Conservation (phyloP, 495 filamentous ascomycete genomes). For the Xylona heveae region DNA sequence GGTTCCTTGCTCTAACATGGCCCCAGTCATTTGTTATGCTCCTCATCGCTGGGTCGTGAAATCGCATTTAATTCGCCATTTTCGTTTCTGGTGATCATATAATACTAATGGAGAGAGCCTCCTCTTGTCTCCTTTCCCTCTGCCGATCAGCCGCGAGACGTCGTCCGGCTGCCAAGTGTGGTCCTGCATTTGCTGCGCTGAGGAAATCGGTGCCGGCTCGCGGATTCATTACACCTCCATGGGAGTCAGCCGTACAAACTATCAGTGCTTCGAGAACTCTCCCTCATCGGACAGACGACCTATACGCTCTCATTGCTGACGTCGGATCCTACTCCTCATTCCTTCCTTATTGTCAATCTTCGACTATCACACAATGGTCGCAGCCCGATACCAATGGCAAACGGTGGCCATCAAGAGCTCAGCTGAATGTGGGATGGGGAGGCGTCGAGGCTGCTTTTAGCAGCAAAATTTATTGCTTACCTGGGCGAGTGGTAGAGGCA, state of each 20-base stretch:
- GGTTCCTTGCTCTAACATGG: no score
- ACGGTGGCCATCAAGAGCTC: conserved; percentile 48
- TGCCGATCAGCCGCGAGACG: no score
- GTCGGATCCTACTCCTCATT: conserved; percentile 61
- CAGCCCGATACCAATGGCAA: conserved; percentile 23
- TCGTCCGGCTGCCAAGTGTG: no score
- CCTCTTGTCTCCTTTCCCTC: no score
- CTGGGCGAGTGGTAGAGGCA: conserved; percentile 49
- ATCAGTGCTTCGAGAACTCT: conserved; percentile 60
- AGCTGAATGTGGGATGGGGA: conserved; percentile 69
- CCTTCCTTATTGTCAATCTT: conserved; percentile 65
- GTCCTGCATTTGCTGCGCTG: no score
- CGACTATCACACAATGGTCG: conserved; percentile 40
- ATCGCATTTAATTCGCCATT: no score
- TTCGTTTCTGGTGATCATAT: no score
- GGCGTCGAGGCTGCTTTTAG: conserved; percentile 64
- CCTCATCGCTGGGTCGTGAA: no score
- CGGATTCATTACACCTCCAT: no score
- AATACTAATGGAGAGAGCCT: no score
- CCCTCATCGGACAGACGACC: conserved; percentile 42
- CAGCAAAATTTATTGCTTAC: conserved; percentile 51
- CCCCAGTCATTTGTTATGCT: no score
- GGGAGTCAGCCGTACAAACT: conserved; percentile 23
- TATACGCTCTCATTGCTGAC: conserved; percentile 72
- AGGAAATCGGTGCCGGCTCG: no score